Evolutionary conservation across 139 green algal species (phyloP).

Genomic region (Coelastrella sp.): DNA sequence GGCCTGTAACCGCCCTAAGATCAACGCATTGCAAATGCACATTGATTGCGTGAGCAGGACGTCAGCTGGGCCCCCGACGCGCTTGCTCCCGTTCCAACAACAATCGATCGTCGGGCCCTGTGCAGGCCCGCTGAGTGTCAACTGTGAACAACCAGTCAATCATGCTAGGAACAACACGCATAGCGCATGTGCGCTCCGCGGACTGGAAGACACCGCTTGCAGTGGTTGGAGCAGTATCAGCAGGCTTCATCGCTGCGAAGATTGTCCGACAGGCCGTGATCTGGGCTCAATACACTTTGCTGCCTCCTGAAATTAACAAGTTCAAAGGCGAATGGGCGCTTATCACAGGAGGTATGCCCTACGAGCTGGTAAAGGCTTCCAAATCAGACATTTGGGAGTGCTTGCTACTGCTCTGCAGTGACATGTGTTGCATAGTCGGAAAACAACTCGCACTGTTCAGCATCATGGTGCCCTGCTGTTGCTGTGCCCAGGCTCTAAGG

Average conservation of each 20-base stretch:
- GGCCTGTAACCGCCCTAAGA: too few relatives aligned
- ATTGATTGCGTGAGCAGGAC: too few relatives aligned
- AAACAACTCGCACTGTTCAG: too few relatives aligned
- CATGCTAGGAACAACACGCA: neutral
- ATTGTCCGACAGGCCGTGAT: neutral
- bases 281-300: neutral
- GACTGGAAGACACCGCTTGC: constrained; percentile 16
- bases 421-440: too few relatives aligned
- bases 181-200: neutral
- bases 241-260: neutral
- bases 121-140: neutral
- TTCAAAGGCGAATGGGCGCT: constrained; percentile 18
- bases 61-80: too few relatives aligned
- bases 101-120: neutral
- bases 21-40: too few relatives aligned
- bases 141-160: neutral
- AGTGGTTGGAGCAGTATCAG: neutral
- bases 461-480: neutral
- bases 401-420: too few relatives aligned
- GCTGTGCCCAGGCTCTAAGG: neutral
- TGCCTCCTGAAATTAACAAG: neutral
- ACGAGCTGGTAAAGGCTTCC: neutral
- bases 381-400: neutral
- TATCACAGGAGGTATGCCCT: constrained; percentile 20
- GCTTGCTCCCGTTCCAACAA: neutral